Evolutionary conservation across 2,329 filamentous ascomycete species (phyloP).

Genomic region (Monosporascus sp.): DNA sequence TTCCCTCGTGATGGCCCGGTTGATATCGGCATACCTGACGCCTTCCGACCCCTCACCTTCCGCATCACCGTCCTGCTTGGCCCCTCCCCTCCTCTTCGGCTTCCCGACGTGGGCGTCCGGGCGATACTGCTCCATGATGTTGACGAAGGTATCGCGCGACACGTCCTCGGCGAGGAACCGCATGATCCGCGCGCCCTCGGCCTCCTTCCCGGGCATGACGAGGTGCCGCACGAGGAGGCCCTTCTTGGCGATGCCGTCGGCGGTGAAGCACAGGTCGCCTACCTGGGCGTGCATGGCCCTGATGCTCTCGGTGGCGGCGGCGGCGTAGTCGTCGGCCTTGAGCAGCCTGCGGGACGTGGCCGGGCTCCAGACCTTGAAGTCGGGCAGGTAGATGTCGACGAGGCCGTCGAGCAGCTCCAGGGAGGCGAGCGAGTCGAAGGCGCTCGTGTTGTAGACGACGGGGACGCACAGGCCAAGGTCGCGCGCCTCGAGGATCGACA

Average conservation of each 20-base stretch:
- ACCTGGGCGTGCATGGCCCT: conserved; percentile 77
- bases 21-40: conserved; percentile 71
- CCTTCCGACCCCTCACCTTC: conserved; percentile 32
- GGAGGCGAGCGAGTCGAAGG: conserved; percentile 71
- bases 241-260: conserved; percentile 73
- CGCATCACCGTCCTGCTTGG: neutral
- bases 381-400: conserved; percentile 81
- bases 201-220: conserved; percentile 77
- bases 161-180: conserved; percentile 68
- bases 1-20: conserved; percentile 59
- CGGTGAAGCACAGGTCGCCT: conserved; percentile 76
- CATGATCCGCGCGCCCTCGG: conserved; percentile 70
- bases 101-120: conserved; percentile 80
- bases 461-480: conserved; percentile 66
- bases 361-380: conserved; percentile 77
- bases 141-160: conserved; percentile 70
- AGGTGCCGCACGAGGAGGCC: conserved; percentile 74
- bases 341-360: conserved; percentile 64
- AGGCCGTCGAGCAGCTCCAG: conserved; percentile 70
- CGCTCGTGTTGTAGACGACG: conserved; percentile 80
- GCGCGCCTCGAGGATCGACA: conserved; percentile 68
- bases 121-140: conserved; percentile 87
- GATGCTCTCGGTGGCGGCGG: conserved; percentile 69
- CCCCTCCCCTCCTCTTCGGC: conserved; percentile 33
- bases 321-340: conserved; percentile 72